phyloP scores from a whole-genome alignment of 768 basidiomycete species.

The Russula earlei region DNA sequence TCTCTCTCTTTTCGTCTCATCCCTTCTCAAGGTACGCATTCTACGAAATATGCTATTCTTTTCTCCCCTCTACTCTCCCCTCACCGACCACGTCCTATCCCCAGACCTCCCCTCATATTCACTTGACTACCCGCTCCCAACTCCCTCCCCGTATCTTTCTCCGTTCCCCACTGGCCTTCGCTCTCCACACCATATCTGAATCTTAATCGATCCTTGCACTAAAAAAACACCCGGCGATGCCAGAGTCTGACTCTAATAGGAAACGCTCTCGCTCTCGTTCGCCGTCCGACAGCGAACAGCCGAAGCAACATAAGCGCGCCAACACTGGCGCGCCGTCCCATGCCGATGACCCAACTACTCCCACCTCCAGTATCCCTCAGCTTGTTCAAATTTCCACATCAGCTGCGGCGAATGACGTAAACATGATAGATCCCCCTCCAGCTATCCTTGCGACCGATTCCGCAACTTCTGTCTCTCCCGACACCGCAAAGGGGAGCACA shows the following conservation, averaged over 20 bases:
- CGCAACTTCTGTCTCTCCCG: conserved; percentile 49
- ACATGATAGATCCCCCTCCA: conserved; percentile 43
- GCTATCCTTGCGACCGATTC: conserved; percentile 33
- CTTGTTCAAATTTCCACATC: conserved; percentile 28
- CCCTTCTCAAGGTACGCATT: conserved; percentile 17
- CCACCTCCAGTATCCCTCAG: conserved; percentile 36
- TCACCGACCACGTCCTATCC: conserved; percentile 21
- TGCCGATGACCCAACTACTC: conserved; percentile 30
- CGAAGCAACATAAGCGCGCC: conserved; percentile 73
- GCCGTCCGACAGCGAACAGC: conserved; percentile 69
- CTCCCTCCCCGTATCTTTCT: conserved; percentile 23
- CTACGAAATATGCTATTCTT: conserved; percentile 13
- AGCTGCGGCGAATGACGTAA: conserved; percentile 46
- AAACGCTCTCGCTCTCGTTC: conserved; percentile 85
- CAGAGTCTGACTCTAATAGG: conserved; percentile 77
- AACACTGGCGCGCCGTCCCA: conserved; percentile 65
- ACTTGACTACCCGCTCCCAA: conserved; percentile 17
- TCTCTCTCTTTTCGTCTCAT: background rate
- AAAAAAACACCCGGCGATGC: conserved; percentile 49
- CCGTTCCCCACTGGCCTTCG: conserved; percentile 24
- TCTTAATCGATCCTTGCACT: conserved; percentile 29
- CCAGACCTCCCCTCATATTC: conserved; percentile 20
- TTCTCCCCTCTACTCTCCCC: conserved; percentile 26
- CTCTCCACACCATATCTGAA: conserved; percentile 29
- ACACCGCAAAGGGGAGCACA: conserved; percentile 33